Evolutionary conservation across 2,329 filamentous ascomycete genomes (phyloP), one percentile per base, ranked within the genome.

Genomic region (Pseudopyricularia cyperi): DNA sequence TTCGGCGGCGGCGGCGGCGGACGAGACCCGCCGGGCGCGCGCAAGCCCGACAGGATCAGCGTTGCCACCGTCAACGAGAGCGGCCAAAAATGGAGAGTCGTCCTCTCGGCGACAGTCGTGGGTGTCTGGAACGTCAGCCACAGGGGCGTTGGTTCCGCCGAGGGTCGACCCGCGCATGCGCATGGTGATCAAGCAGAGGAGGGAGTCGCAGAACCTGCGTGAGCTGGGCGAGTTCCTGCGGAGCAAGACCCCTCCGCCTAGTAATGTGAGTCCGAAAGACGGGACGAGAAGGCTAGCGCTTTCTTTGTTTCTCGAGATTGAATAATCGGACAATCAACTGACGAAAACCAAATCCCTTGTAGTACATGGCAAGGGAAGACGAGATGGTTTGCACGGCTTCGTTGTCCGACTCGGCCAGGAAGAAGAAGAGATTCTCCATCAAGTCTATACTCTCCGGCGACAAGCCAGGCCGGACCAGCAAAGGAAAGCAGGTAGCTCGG

Each of bases 141-240:
- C n/a, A 17, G 47, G 19, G 30, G 22, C 33, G 7, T 30, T 22
- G 30, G 24, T 8, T 28, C 32, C 47, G 11, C n/a, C 24, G 47
- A 24, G 32, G 30, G 14, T 22, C 19, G 51, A 52, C 4, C 26
- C 42, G 5, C 22, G 44, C 19, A 8, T 52, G 32, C 51, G 51
- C 42, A 47, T 52, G 44, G 28, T 51, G n/a, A 32, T 51, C 17
- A 50, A 46, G 15, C 46, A 59, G 5, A 47, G 55, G 9, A 52
- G 52, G 26, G 56, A 57, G 50, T 56, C 56, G 37, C 58, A 63
- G 52, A 60, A 56, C 30, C 57, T 62, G 52, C 59, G 53, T 28
- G 64, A 64, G 5, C 61, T 77, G 48, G 65, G 71, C 42, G 69
- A 74, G n/a, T 79, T 79, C 54, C 59, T 80, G 46, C 70, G 66